phyloP scores from a whole-genome alignment of 176 grass and related monocot genomes.

The Ensete glaucum region DNA sequence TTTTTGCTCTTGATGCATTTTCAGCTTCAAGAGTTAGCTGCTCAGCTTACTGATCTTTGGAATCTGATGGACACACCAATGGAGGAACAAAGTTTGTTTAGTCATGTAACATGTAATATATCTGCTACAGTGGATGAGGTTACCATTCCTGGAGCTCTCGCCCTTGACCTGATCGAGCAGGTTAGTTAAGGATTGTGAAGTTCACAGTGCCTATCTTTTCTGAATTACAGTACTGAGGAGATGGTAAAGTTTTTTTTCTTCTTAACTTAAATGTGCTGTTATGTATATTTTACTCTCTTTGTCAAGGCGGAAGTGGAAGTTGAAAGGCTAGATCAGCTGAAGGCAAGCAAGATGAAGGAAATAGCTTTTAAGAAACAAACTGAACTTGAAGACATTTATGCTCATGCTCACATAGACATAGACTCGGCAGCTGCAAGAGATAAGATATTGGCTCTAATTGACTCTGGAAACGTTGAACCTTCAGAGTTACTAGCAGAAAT shows the following conservation, averaged over 20 bases:
- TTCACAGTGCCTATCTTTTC: not conserved
- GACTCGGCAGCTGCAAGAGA: constrained; percentile 58
- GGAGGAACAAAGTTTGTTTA: constrained; percentile 51
- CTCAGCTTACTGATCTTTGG: constrained; percentile 80
- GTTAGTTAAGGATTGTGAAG: constrained; percentile 24
- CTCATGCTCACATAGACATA: constrained; percentile 47
- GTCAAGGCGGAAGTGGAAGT: constrained; percentile 62
- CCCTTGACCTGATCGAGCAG: constrained; percentile 74
- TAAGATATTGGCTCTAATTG: constrained; percentile 66
- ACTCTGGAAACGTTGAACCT: constrained; percentile 67
- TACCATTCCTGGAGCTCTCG: constrained; percentile 55
- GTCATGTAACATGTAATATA: constrained; percentile 60
- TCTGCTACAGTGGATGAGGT: constrained; percentile 66
- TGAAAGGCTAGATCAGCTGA: constrained; percentile 84
- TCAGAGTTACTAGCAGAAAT: constrained; percentile 72
- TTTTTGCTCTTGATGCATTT: constrained; percentile 16
- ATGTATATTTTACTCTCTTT: not conserved
- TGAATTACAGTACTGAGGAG: not conserved
- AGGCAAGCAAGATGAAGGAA: constrained; percentile 90
- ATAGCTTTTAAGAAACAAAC: constrained; percentile 80
- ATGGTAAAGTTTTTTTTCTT: not conserved
- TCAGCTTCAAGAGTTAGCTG: constrained; percentile 79
- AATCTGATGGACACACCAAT: constrained; percentile 71
- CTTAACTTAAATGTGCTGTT: not conserved
- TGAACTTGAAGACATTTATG: constrained; percentile 94